Conservation (phyloP, 2,329 filamentous ascomycete genomes). For the Davidsoniella eucalypti region DNA sequence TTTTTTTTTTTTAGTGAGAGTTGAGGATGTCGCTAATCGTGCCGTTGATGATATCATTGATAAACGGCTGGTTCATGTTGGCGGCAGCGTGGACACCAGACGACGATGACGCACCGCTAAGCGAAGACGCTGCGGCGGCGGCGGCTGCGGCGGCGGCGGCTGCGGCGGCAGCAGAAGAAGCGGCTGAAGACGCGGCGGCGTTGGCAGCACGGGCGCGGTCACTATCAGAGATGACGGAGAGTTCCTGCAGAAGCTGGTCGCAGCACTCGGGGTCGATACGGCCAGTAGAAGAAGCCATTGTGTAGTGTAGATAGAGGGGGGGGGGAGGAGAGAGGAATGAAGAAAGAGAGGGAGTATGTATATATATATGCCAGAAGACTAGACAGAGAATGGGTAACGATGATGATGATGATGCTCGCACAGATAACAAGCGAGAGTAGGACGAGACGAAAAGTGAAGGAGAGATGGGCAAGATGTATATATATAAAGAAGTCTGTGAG, state of each 20-base stretch:
- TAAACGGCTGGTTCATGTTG: constrained; percentile 11
- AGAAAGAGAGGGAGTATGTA: neutral
- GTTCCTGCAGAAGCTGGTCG: constrained; percentile 11
- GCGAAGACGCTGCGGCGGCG: neutral
- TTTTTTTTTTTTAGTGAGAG: neutral
- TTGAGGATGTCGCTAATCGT: constrained; percentile 9
- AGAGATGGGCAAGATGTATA: no score
- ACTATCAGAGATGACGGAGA: constrained; percentile 8
- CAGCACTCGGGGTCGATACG: constrained; percentile 11
- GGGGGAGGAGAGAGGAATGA: neutral
- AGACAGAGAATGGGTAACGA: neutral
- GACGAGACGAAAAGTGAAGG: no score
- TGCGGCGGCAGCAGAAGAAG: constrained; percentile 1
- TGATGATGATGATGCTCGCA: neutral
- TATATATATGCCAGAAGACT: neutral
- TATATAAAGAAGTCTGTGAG: no score
- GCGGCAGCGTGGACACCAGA: neutral
- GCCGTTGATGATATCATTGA: constrained; percentile 9
- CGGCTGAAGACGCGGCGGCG: constrained; percentile 1
- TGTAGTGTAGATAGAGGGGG: neutral
- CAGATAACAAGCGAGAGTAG: no score
- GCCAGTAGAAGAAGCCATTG: constrained; percentile 4
- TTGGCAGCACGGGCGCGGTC: constrained; percentile 1
- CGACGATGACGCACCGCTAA: neutral
- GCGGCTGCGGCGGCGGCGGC: neutral